Percentiles rank a stretch among this genome's conserved stretches.
phyloP scores from a whole-genome alignment of 257 asterid genomes.

The Nicotiana noctiflora region DNA sequence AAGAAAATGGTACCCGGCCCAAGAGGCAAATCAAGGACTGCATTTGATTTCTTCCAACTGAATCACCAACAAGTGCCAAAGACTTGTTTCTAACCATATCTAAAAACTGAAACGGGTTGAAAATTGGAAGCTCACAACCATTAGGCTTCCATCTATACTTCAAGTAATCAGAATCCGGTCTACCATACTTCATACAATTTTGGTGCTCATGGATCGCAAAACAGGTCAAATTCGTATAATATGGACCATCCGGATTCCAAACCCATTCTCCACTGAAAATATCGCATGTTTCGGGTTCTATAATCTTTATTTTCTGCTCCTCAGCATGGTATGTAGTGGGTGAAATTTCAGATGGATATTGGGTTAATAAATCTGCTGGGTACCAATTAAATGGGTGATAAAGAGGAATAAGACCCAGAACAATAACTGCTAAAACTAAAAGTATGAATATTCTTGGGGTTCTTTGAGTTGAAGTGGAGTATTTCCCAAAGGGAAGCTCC shows the following conservation, averaged over 20 bases:
- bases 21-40: constrained; percentile 73
- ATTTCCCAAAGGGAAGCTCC: constrained; percentile 30
- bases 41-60: constrained; percentile 65
- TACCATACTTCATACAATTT: constrained; percentile 27
- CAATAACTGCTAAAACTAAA: constrained; percentile 23
- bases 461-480: constrained; percentile 12
- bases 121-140: constrained; percentile 45
- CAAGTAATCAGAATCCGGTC: constrained; percentile 27
- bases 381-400: constrained; percentile 21
- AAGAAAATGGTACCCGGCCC: constrained; percentile 36
- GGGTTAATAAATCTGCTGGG: neutral
- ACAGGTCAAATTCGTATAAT: constrained; percentile 39
- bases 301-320: constrained; percentile 8
- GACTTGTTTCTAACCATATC: constrained; percentile 48
- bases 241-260: constrained; percentile 47
- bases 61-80: constrained; percentile 73
- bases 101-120: constrained; percentile 53
- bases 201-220: constrained; percentile 30
- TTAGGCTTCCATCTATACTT: constrained; percentile 43
- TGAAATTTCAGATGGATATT: neutral
- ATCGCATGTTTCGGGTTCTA: constrained; percentile 24
- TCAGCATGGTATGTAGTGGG: neutral
- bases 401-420: constrained; percentile 31
- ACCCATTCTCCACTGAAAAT: constrained; percentile 54
- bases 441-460: constrained; percentile 11